Percentiles rank a stretch among this genome's conserved stretches.
These are phyloP conservation scores for Candida xiaguanensis DNA, from an alignment of 805 yeast genomes.

Conservation along the genomic window DNA sequence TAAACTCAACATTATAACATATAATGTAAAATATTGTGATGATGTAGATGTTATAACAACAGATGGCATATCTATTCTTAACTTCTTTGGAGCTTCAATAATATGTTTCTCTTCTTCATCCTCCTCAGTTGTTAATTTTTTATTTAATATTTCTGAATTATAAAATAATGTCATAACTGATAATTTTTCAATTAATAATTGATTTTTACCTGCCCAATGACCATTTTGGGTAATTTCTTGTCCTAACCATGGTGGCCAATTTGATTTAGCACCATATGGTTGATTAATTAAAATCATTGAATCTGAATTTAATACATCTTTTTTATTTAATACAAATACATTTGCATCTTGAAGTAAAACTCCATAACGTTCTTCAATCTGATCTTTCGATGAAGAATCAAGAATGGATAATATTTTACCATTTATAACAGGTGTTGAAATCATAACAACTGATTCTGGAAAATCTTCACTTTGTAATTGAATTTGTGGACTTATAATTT, in stretches of 20 bases:
- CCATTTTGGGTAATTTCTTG: slow-evolving; percentile 54
- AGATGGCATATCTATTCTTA: slow-evolving; percentile 66
- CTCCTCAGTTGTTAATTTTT: slow-evolving; percentile 8
- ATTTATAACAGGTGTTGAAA: slow-evolving; percentile 73
- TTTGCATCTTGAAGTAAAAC: slow-evolving; percentile 66
- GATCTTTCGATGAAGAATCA: slow-evolving; percentile 25
- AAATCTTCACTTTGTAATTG: slow-evolving; percentile 37
- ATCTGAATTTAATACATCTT: slow-evolving; percentile 18
- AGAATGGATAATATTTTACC: slow-evolving; percentile 64
- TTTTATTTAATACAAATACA: slow-evolving; percentile 53
- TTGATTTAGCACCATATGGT: slow-evolving; percentile 56
- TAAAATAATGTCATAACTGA: slow-evolving; percentile 62
- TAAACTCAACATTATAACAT: slow-evolving; percentile 58
- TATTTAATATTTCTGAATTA: slow-evolving; percentile 27
- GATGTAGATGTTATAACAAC: slow-evolving; percentile 70
- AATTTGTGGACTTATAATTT: slow-evolving; percentile 41
- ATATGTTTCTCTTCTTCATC: slow-evolving; percentile 6
- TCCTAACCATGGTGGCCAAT: slow-evolving; percentile 93
- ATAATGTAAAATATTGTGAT: slow-evolving; percentile 64
- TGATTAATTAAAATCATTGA: slow-evolving; percentile 23
- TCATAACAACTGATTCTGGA: slow-evolving; percentile 55
- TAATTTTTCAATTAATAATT: slow-evolving; percentile 59
- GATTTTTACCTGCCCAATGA: slow-evolving; percentile 40
- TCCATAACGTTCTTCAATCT: slow-evolving; percentile 67
- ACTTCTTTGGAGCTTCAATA: slow-evolving; percentile 25